Evolutionary conservation across 2,329 filamentous ascomycete species (phyloP), one percentile per base, ranked within the genome.

Genomic region (Aspergillus aculeatus): DNA sequence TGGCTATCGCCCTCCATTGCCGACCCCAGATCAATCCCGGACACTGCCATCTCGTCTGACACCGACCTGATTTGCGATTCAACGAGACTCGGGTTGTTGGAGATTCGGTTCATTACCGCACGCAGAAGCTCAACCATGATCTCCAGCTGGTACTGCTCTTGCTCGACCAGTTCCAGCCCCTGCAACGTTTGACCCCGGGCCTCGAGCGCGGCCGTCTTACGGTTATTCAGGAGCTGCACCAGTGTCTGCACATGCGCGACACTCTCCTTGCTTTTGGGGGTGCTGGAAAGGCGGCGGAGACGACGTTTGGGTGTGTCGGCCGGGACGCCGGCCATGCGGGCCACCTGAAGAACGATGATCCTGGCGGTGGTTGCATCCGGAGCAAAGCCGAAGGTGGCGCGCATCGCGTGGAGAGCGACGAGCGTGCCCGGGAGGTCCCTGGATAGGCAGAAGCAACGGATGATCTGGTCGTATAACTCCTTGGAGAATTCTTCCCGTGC

Each of bases 401-500:
- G 74, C 68, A 84, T 67, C 1, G 78, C 77, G 55, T 78, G 74
- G 12, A 85, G 69, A 1, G 81, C 81, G 32, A 84, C 78, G 23
- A 84, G 72, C 3, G 78, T 81, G 32, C 81, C 83, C 2, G 75
- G 63, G 14, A 81, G 71, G 63, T 85, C 83, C 51, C 80, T 75
- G 1, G 75, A 76, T 7, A 82, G 70, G 60, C 80, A 82, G 68
- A 84, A 83, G 64, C 78, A 80, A 32, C 80, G 75, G 29, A 83
- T 76, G 50, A 85, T 81, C 58, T 80, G 76, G 62, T 83, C 77
- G 61, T 84, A 84, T 2, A 84, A 65, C 5, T 81, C 79, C 58
- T 74, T 75, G 23, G 80, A 78, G 59, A 83, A 77, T 44, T 77
- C 74, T 26, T 72, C 68, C 19, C 71, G 66, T 12, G 70, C 68